Conservation (phyloP, 2,329 filamentous ascomycete species). For the Beauveria medogensis region DNA sequence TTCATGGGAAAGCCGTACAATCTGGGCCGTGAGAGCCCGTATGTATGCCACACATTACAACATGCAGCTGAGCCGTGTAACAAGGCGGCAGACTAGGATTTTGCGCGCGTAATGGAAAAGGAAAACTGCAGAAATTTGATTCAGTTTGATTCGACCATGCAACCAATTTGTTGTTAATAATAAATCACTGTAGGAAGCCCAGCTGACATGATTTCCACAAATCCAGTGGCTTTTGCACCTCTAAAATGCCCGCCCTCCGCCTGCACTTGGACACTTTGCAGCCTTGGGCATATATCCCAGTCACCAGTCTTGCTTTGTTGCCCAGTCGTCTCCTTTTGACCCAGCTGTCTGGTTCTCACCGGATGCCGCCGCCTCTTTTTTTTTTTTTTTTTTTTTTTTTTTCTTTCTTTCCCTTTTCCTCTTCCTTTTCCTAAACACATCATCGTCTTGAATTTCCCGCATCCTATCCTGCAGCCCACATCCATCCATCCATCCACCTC, state of each 20-base stretch:
- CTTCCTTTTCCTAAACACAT: not conserved
- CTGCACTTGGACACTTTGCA: not conserved
- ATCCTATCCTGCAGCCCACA: too few relatives aligned
- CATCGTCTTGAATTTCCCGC: not conserved
- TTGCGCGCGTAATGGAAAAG: not conserved
- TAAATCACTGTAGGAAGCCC: not conserved
- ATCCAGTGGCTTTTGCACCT: not conserved
- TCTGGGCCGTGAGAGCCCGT: not conserved
- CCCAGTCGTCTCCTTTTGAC: not conserved
- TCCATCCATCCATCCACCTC: too few relatives aligned
- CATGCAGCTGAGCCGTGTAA: not conserved
- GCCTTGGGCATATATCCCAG: not conserved
- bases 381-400: not conserved
- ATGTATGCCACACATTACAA: not conserved
- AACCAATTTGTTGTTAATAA: too few relatives aligned
- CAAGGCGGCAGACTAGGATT: not conserved
- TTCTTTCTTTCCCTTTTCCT: not conserved
- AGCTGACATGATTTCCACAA: not conserved
- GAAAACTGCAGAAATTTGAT: conserved; percentile 3
- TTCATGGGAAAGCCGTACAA: too few relatives aligned
- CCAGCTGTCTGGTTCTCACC: conserved; percentile 3
- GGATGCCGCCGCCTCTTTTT: not conserved
- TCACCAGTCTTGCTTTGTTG: too few relatives aligned
- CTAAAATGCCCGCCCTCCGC: not conserved
- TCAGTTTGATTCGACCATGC: conserved; percentile 4